Conservation (phyloP, 225 moss, liverwort and hornwort species). For the Polytrichum commune region DNA sequence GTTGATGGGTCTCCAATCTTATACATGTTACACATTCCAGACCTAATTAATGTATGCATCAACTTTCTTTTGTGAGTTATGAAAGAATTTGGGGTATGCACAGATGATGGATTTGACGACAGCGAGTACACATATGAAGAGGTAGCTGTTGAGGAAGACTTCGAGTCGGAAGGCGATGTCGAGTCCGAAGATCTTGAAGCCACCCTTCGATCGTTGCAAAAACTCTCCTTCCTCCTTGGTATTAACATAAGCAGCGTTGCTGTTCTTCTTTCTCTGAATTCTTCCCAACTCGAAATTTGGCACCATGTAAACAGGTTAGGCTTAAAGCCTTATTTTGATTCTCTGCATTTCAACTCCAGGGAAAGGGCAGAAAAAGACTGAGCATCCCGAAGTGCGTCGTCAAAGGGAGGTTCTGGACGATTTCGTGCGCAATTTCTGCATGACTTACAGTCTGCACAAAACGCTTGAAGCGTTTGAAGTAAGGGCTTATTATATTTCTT, state of each 20-base stretch:
- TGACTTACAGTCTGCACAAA: conserved; percentile 72
- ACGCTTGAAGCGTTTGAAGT: conserved; percentile 91
- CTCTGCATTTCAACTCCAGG: conserved; percentile 14
- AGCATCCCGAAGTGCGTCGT: conserved; percentile 43
- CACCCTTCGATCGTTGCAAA: conserved; percentile 75
- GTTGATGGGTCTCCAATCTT: not conserved
- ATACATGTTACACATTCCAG: not conserved
- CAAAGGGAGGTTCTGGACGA: conserved; percentile 87
- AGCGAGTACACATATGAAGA: conserved; percentile 78
- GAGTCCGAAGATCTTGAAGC: conserved; percentile 86
- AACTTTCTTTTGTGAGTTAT: not conserved
- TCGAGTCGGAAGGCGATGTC: conserved; percentile 72
- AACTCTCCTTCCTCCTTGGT: conserved; percentile 86
- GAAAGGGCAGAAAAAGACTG: conserved; percentile 58
- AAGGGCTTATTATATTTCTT: conserved; percentile 3
- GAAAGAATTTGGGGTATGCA: not conserved
- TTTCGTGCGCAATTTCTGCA: conserved; percentile 81
- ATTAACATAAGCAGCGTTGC: not conserved
- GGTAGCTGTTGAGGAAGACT: conserved; percentile 80
- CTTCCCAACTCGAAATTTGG: too few relatives aligned
- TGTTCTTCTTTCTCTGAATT: too few relatives aligned
- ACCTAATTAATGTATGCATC: not conserved
- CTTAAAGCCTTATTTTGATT: too few relatives aligned
- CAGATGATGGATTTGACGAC: conserved; percentile 45
- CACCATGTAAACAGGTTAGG: too few relatives aligned